Conservation (phyloP, 192 early-diverging fungal genomes). For the Entomortierella parvispora region DNA sequence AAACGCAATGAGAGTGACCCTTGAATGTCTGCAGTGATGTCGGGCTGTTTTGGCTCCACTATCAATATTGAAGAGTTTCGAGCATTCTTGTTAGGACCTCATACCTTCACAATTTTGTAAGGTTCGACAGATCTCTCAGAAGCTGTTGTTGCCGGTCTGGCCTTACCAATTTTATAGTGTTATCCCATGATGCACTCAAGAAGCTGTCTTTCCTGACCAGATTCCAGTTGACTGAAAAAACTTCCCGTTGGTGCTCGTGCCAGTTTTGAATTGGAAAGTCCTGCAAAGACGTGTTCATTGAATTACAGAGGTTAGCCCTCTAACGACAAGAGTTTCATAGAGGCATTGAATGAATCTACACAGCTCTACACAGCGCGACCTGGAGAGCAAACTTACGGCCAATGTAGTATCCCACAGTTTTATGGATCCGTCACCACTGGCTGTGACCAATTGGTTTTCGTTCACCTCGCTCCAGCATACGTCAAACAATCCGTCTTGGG, state of each 20-base stretch:
- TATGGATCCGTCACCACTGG: slow-evolving; percentile 94
- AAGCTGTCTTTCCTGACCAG: slow-evolving; percentile 89
- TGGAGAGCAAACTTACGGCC: slow-evolving; percentile 60
- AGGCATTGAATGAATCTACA: slow-evolving; percentile 3
- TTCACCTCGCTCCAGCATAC: slow-evolving; percentile 94
- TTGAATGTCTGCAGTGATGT: slow-evolving; percentile 84
- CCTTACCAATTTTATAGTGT: slow-evolving; percentile 87
- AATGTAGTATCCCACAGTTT: slow-evolving; percentile 94
- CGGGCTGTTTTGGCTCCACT: slow-evolving; percentile 89
- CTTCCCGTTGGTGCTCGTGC: slow-evolving; percentile 94
- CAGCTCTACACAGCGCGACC: too few relatives aligned
- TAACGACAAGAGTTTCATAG: background rate
- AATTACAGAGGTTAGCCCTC: too few relatives aligned
- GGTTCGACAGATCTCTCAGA: too few relatives aligned
- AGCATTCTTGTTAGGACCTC: too few relatives aligned
- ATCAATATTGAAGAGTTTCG: too few relatives aligned
- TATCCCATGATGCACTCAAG: slow-evolving; percentile 95
- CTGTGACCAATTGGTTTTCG: slow-evolving; percentile 92
- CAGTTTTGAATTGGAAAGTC: slow-evolving; percentile 90
- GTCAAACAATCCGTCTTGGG: slow-evolving; percentile 97
- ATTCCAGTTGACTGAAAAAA: slow-evolving; percentile 97
- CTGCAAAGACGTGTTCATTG: slow-evolving; percentile 39
- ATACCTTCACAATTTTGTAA: too few relatives aligned
- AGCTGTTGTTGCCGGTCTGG: too few relatives aligned
- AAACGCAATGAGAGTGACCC: slow-evolving; percentile 96